These are phyloP conservation scores for Lactuca saligna DNA, from an alignment of 129 eudicot genomes.

Conservation along the genomic window DNA sequence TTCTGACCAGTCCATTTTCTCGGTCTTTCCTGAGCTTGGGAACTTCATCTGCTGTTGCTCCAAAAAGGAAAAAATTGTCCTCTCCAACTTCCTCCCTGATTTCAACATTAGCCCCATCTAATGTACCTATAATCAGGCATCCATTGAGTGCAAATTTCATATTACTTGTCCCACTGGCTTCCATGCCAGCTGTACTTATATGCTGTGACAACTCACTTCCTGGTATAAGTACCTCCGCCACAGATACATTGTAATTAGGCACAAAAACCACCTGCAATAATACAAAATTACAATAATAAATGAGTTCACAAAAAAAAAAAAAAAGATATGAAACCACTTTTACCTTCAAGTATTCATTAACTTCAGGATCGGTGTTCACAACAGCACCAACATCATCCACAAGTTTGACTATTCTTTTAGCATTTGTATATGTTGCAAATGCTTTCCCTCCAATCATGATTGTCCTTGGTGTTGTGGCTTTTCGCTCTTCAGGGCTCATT, in stretches of 20 bases:
- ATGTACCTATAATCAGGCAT: slow-evolving; percentile 93
- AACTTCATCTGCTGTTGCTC: slow-evolving; percentile 96
- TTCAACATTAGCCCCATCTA: slow-evolving; percentile 99
- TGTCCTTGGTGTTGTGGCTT: slow-evolving; percentile 81
- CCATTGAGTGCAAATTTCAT: slow-evolving; percentile 99
- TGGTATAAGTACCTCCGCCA: slow-evolving; percentile 97
- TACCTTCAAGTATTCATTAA: slow-evolving; percentile 87
- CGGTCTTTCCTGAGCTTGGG: slow-evolving; percentile 88
- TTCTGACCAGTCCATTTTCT: slow-evolving; percentile 80
- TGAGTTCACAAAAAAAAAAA: too few relatives aligned
- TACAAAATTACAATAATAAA: too few relatives aligned
- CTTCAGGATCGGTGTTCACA: slow-evolving; percentile 91
- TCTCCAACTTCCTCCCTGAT: slow-evolving; percentile 95
- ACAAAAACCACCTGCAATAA: slow-evolving; percentile 78
- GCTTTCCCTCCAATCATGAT: slow-evolving; percentile 99
- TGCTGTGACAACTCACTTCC: slow-evolving; percentile 99
- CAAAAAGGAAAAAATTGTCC: slow-evolving; percentile 92
- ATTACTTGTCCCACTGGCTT: slow-evolving; percentile 99
- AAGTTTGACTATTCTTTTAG: slow-evolving; percentile 95
- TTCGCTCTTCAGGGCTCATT: slow-evolving; percentile 90
- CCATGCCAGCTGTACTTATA: slow-evolving; percentile 99
- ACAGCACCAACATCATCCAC: slow-evolving; percentile 96
- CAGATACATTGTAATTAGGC: slow-evolving; percentile 97
- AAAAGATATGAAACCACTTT: not conserved
- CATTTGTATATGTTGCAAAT: slow-evolving; percentile 97